These are phyloP conservation scores for Colletotrichum higginsianum DNA, from an alignment of 2,329 filamentous ascomycete genomes.

Conservation along the genomic window DNA sequence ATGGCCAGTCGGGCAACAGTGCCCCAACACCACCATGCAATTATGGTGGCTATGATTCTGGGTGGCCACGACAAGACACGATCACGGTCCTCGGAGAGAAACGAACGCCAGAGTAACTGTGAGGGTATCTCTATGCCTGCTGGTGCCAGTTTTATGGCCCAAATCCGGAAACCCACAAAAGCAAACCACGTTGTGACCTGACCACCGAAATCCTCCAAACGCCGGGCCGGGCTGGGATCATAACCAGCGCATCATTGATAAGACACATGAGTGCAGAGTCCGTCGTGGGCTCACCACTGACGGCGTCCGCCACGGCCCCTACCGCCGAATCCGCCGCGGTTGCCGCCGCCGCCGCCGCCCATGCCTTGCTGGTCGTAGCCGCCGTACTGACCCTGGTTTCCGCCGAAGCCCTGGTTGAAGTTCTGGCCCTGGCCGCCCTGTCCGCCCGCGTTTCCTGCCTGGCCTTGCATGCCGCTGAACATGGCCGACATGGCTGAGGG, in stretches of 20 bases:
- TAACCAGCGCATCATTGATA: slow-evolving; percentile 30
- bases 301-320: slow-evolving; percentile 52
- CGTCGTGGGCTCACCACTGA: slow-evolving; percentile 28
- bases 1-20: too few relatives aligned
- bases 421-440: slow-evolving; percentile 67
- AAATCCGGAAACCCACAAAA: slow-evolving; percentile 29
- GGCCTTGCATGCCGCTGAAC: slow-evolving; percentile 71
- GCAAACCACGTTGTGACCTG: slow-evolving; percentile 32
- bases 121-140: slow-evolving; percentile 42
- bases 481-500: slow-evolving; percentile 70
- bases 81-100: slow-evolving; percentile 5
- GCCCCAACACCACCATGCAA: background rate
- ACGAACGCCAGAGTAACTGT: slow-evolving; percentile 42
- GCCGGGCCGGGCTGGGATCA: slow-evolving; percentile 29
- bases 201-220: slow-evolving; percentile 32
- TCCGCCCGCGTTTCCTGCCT: slow-evolving; percentile 58
- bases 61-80: background rate
- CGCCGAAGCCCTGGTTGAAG: slow-evolving; percentile 68
- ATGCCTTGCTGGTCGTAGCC: slow-evolving; percentile 64
- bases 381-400: slow-evolving; percentile 67
- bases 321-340: slow-evolving; percentile 48
- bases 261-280: slow-evolving; percentile 6
- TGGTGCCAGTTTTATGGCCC: slow-evolving; percentile 32
- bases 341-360: slow-evolving; percentile 56
- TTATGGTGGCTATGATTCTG: background rate